Base-by-base conservation (phyloP, 148 eudicot genomes). In the Rheum nobile region DNA sequence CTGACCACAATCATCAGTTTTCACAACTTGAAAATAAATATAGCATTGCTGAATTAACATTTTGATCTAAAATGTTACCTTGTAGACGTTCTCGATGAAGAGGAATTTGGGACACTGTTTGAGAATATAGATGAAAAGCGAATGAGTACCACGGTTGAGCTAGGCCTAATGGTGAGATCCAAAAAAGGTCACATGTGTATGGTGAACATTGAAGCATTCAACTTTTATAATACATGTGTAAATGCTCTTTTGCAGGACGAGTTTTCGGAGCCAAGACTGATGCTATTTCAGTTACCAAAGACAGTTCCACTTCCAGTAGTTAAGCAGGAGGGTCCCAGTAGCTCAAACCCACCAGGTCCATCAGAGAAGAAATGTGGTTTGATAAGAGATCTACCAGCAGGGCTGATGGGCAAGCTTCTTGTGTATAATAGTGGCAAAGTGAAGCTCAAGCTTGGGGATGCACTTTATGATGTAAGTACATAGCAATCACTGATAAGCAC, bases 361-460 rank as follows among this genome's bases (percentile, higher is more conserved):
- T 12, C 73, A 21, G 50, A 31, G n/a, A 71, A 10, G 31, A 71
- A 22, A 34, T 68, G 71, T 38, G 42, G 41, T 34, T 26, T 41
- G 5, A 31, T 14, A 8, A 41, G 50, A 71, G 48, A 38, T 22
- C 5, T 71, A 26, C 73, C 46, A 14, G 29, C 13, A 10, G 73
- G 73, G 31, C 1, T 71, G 3, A 71, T 71, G 73, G 73, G 73
- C 11, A 71, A 71, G 47, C 46, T 71, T 4, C 31, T 71, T 39
- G 73, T 71, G 0, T 71, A 71, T n/a, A 71, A 71, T 1, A 71
- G 73, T 17, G 73, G 73, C 73, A 71, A 71, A 71, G 73, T 71
- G 48, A 71, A 71, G 73, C 73, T 71, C 50, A 71, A 71, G 34
- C 73, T 71, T 41, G 73, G 73, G 2, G 73, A 71, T 39, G n/a